Conservation (phyloP, 2,329 filamentous ascomycete genomes). For the Paecilomyces sp. region DNA sequence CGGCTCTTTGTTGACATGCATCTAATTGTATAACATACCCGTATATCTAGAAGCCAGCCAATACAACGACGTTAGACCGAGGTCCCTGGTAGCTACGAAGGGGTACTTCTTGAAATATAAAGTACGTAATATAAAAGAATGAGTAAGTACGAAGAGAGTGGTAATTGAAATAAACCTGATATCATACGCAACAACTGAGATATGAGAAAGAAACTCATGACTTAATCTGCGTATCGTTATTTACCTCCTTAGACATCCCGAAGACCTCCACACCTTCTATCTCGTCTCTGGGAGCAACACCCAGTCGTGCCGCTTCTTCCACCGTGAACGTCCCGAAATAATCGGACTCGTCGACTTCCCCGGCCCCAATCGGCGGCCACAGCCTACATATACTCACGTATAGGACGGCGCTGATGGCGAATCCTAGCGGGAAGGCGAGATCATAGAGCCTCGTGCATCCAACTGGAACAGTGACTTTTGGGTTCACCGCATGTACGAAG, state of each 20-base stretch:
- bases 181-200: neutral
- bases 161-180: neutral
- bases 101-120: no score
- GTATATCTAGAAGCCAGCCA: no score
- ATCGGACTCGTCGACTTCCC: conserved; percentile 11
- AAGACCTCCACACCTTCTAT: neutral
- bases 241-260: neutral
- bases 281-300: conserved; percentile 7
- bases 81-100: no score
- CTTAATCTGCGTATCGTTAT: neutral
- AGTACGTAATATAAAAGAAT: no score
- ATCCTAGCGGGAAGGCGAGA: conserved; percentile 35
- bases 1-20: no score
- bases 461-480: conserved; percentile 15
- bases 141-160: neutral
- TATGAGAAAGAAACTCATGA: neutral
- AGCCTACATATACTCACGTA: conserved; percentile 23
- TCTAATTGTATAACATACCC: no score
- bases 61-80: no score
- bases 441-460: conserved; percentile 35
- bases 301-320: conserved; percentile 8
- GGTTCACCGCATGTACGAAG: conserved; percentile 16
- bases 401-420: conserved; percentile 31
- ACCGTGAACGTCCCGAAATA: conserved; percentile 7
- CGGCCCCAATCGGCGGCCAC: conserved; percentile 21